Conservation (phyloP, 148 eudicot species). For the Dysphania ambrosioides region DNA sequence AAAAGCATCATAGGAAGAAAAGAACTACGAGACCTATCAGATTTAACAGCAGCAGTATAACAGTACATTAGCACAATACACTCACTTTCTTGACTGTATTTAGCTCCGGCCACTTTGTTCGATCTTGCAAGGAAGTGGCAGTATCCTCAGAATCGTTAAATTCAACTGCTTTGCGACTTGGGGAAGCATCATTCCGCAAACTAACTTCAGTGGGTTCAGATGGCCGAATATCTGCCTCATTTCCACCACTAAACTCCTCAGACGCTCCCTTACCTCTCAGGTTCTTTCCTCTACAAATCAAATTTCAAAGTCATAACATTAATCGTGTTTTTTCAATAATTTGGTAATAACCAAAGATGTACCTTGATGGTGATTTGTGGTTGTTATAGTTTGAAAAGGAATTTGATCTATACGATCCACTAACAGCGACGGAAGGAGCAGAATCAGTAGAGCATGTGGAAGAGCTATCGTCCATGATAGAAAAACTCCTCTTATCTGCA, state of each 20-base stretch:
- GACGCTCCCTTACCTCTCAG: slow-evolving; percentile 44
- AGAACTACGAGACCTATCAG: background rate
- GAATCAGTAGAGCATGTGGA: slow-evolving; percentile 87
- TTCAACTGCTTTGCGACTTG: slow-evolving; percentile 37
- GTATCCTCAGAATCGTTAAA: slow-evolving; percentile 37
- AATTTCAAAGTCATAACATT: slow-evolving; percentile 11
- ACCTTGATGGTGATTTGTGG: slow-evolving; percentile 63
- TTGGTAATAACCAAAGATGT: background rate
- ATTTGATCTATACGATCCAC: slow-evolving; percentile 47
- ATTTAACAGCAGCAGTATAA: background rate
- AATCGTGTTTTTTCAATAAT: background rate
- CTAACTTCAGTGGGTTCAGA: slow-evolving; percentile 38
- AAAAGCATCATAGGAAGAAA: background rate
- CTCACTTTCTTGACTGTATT: slow-evolving; percentile 52
- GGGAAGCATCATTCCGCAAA: slow-evolving; percentile 36
- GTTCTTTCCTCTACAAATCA: slow-evolving; percentile 48
- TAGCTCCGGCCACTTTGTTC: slow-evolving; percentile 50
- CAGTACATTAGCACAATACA: background rate
- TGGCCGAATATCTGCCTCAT: slow-evolving; percentile 36
- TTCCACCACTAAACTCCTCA: slow-evolving; percentile 39
- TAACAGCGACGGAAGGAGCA: slow-evolving; percentile 48
- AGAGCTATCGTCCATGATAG: slow-evolving; percentile 71
- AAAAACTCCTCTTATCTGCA: slow-evolving; percentile 43
- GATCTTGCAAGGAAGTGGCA: slow-evolving; percentile 43
- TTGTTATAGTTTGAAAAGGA: slow-evolving; percentile 39